Evolutionary conservation across 163 green algal species (phyloP).

Genomic region (Scenedesmus sp.): DNA sequence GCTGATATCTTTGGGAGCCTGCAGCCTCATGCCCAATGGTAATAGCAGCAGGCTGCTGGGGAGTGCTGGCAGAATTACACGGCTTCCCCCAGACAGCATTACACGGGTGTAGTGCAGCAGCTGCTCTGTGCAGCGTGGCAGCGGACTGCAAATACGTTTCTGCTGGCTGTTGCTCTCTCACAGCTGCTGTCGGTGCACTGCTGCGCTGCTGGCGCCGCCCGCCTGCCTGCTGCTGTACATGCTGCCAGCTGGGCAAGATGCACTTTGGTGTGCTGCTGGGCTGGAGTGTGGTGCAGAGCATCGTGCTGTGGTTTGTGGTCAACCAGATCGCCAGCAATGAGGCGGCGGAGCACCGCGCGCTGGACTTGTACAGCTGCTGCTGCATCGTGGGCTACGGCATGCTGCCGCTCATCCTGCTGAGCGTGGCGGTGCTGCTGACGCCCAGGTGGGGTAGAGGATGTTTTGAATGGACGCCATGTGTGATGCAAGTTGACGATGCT

Average conservation of each 20-base stretch:
- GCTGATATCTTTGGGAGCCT: no score
- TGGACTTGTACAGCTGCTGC: conserved; percentile 88
- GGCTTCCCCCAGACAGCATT: neutral
- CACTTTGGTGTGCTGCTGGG: conserved; percentile 96
- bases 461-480: neutral
- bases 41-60: no score
- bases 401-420: conserved; percentile 84
- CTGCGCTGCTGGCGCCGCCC: neutral
- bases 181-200: neutral
- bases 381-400: conserved; percentile 92
- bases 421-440: conserved; percentile 73
- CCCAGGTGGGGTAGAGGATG: conserved; percentile 57
- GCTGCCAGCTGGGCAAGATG: conserved; percentile 86
- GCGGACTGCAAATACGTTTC: no score
- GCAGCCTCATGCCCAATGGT: no score
- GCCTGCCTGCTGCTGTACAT: neutral
- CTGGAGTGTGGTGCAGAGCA: conserved; percentile 88
- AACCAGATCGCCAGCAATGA: conserved; percentile 76
- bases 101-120: neutral
- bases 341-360: conserved; percentile 47
- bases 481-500: neutral
- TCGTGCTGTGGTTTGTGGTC: conserved; percentile 87
- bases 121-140: neutral
- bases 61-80: no score
- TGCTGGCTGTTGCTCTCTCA: neutral